Percentiles rank a stretch among this genome's conserved stretches.
These are phyloP conservation scores for Sergeia podlipaevii DNA, from an alignment of 208 protist genomes.

Conservation along the genomic window DNA sequence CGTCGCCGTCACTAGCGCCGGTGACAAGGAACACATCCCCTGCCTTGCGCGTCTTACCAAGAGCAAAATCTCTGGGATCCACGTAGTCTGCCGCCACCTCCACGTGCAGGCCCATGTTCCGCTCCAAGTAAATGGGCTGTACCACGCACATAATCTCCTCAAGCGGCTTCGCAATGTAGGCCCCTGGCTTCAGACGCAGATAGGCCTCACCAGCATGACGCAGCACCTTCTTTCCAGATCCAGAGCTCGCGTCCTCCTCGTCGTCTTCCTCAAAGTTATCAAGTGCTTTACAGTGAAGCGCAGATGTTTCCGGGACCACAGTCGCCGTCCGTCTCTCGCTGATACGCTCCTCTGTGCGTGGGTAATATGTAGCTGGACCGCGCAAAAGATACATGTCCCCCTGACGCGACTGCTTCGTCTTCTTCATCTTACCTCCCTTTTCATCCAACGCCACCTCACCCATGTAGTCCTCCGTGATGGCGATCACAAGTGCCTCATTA, in stretches of 20 bases:
- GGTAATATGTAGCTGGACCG: constrained; percentile 75
- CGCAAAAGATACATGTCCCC: constrained; percentile 43
- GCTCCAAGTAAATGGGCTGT: constrained; percentile 50
- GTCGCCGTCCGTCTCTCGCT: constrained; percentile 27
- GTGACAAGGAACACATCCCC: constrained; percentile 87
- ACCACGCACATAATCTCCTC: constrained; percentile 70
- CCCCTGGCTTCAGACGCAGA: constrained; percentile 40
- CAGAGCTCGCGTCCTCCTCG: constrained; percentile 31
- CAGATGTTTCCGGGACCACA: constrained; percentile 18
- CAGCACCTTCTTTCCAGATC: constrained; percentile 15
- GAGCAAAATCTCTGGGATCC: constrained; percentile 75
- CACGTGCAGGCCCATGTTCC: constrained; percentile 85
- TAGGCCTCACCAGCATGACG: constrained; percentile 65
- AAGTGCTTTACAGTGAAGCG: constrained; percentile 38
- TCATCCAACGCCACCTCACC: not conserved
- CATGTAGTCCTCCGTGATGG: constrained; percentile 60
- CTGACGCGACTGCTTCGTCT: constrained; percentile 15
- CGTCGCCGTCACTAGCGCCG: too few relatives aligned
- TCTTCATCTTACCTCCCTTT: not conserved
- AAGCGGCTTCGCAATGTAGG: constrained; percentile 72
- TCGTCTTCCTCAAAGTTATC: constrained; percentile 29
- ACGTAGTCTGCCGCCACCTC: constrained; percentile 72
- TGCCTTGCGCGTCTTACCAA: constrained; percentile 48
- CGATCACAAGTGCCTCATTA: constrained; percentile 37
- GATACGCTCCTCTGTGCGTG: constrained; percentile 56